Evolutionary conservation across 2,329 filamentous ascomycete species (phyloP), one percentile per base, ranked within the genome.

Genomic region (Ambrosiella cleistominuta): DNA sequence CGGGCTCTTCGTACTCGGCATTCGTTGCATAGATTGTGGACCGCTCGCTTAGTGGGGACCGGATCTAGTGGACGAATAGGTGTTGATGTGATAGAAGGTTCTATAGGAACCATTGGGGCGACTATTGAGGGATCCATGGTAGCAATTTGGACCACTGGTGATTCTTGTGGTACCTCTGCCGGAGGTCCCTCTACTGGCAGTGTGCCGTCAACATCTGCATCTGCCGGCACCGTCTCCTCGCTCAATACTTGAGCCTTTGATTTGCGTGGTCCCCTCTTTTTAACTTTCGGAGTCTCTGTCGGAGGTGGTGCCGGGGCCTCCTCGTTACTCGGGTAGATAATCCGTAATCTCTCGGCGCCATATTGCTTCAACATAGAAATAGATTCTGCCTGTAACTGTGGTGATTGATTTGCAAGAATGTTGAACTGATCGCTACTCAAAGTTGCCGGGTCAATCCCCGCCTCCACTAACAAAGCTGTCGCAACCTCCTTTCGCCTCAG

Each of bases 381-480:
- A 0, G 79, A 81, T 57, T 77, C 72, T 56, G 69, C 68, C 62
- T 81, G 79, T 5, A 81, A 66, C 2, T 74, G 71, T 0, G 78
- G 77, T 0, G 77, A 74, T 66, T 82, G 79, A 57, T 82, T 81
- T 7, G 78, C 71, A 62, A 82, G 79, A 13, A 80, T 81, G 62
- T 69, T 74, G 61, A 81, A 79, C 63, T 81, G 78, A 51, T 81
- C 78, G 3, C 66, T 61, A 0, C 75, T 77, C 8, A 81, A 67
- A 0, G 76, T 75, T 1, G 69, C 67, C 0, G 76, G 77, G 42
- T 78, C 72, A n/a, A 81, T 71, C 3, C 70, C 71, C n/a, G 68
- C 71, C 1, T 70, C 69, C 1, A 52, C 66, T 4, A 81, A 70
- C 37, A 80, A 68, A 27, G 69, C 67, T n/a, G 70, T 69, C 6